Percentiles rank a stretch among this genome's conserved stretches.
Conservation (phyloP, 192 early-diverging fungal species). For the Coemansia sp. region DNA sequence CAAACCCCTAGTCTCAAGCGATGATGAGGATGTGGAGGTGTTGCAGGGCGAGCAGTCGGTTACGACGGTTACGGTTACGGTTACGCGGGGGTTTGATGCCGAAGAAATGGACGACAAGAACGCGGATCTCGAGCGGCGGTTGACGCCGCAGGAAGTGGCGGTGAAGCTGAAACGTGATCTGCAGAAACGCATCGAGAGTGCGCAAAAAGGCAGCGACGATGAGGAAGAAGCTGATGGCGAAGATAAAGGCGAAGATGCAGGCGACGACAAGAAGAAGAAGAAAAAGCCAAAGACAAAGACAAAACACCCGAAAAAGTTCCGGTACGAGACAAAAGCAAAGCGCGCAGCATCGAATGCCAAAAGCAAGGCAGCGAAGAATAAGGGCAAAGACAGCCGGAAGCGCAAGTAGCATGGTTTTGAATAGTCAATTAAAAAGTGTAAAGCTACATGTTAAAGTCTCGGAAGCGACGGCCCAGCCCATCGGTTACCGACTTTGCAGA, state of each 20-base stretch:
- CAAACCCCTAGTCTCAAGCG: background rate
- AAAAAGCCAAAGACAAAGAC: constrained; percentile 16
- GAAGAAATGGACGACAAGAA: constrained; percentile 16
- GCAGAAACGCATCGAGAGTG: constrained; percentile 3
- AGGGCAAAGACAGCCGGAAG: background rate
- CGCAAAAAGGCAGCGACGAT: constrained; percentile 5
- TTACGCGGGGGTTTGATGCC: constrained; percentile 67
- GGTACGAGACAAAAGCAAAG: constrained; percentile 52
- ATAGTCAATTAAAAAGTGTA: background rate
- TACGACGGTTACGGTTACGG: constrained; percentile 74
- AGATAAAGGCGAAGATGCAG: background rate
- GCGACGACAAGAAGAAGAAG: constrained; percentile 5
- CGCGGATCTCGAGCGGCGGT: constrained; percentile 18
- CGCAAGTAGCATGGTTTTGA: background rate
- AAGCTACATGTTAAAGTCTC: background rate
- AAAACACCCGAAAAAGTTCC: constrained; percentile 36
- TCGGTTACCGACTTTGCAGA: constrained; percentile 27
- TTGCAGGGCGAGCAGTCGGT: constrained; percentile 58
- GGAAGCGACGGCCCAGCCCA: constrained; percentile 13
- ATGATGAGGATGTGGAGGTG: constrained; percentile 56
- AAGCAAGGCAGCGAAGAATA: background rate
- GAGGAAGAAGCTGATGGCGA: background rate
- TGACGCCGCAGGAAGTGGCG: constrained; percentile 29
- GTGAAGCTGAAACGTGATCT: constrained; percentile 18
- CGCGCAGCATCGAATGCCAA: constrained; percentile 11